A percentile compares a stretch with the other conserved stretches of the same genome.
These are phyloP conservation scores for Dioszegia hungarica DNA, from an alignment of 768 basidiomycete genomes.

Conservation along the genomic window DNA sequence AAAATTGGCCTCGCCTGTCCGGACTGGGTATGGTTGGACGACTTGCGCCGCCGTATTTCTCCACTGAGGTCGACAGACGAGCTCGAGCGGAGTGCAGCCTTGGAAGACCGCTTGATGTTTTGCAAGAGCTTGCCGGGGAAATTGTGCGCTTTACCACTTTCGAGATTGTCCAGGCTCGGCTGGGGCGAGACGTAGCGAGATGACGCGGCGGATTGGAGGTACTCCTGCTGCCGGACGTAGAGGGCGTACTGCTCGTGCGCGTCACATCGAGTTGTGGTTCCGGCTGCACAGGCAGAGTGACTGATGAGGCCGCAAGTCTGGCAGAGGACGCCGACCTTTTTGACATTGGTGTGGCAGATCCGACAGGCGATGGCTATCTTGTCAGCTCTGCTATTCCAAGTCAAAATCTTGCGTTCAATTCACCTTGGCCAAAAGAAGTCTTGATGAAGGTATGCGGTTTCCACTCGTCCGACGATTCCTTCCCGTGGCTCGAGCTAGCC, in stretches of 20 bases:
- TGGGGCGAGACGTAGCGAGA: slow-evolving; percentile 16
- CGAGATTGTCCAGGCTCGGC: slow-evolving; percentile 15
- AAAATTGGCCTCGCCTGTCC: neutral
- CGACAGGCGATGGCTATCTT: slow-evolving; percentile 74
- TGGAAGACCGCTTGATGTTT: slow-evolving; percentile 19
- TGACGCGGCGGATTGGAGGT: slow-evolving; percentile 11
- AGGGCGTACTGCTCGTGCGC: slow-evolving; percentile 22
- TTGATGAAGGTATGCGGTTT: slow-evolving; percentile 74
- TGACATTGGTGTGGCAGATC: slow-evolving; percentile 71
- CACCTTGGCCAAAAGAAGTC: slow-evolving; percentile 88
- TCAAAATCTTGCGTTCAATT: slow-evolving; percentile 42
- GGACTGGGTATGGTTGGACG: neutral
- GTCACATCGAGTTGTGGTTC: slow-evolving; percentile 19
- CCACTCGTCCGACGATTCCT: slow-evolving; percentile 50
- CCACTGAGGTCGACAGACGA: slow-evolving; percentile 3
- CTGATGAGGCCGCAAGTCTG: slow-evolving; percentile 83
- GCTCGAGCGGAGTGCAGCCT: neutral
- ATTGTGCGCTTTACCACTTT: slow-evolving; percentile 4
- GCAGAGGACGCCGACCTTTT: slow-evolving; percentile 82
- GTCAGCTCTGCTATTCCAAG: neutral
- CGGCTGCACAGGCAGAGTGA: slow-evolving; percentile 54
- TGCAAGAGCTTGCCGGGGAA: slow-evolving; percentile 19
- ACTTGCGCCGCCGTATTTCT: neutral
- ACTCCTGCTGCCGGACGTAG: slow-evolving; percentile 24
- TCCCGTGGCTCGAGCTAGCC: slow-evolving; percentile 51